Percentiles rank a stretch among this genome's conserved stretches.
These are phyloP conservation scores for Ceratocystis huliohia DNA, from an alignment of 2,329 filamentous ascomycete species.

Conservation along the genomic window DNA sequence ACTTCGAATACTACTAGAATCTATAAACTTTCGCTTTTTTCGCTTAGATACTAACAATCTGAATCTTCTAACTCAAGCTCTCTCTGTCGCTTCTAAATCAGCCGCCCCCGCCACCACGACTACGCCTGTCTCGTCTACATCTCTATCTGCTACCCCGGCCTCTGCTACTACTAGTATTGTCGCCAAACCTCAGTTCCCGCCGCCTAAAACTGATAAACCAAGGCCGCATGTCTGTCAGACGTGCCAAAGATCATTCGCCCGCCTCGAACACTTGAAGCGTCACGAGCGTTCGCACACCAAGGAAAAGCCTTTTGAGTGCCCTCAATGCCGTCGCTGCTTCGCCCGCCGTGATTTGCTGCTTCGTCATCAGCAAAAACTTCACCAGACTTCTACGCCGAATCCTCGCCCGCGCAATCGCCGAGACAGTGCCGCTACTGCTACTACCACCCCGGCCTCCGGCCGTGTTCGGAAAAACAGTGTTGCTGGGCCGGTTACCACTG, in stretches of 20 bases:
- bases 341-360: conserved; percentile 82
- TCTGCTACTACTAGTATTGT: conserved; percentile 30
- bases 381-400: conserved; percentile 81
- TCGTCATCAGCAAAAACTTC: conserved; percentile 95
- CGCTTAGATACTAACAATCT: not conserved
- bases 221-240: conserved; percentile 87
- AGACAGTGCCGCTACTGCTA: conserved; percentile 70
- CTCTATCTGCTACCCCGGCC: conserved; percentile 39
- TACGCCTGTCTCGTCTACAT: not conserved
- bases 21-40: not conserved
- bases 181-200: conserved; percentile 44
- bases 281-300: conserved; percentile 98
- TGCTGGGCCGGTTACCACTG: conserved; percentile 40
- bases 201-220: conserved; percentile 93
- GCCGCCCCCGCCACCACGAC: not conserved
- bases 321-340: conserved; percentile 88
- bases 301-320: conserved; percentile 96
- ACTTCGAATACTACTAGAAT: not conserved
- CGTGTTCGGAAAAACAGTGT: conserved; percentile 88
- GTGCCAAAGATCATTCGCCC: conserved; percentile 82
- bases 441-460: conserved; percentile 43
- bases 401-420: conserved; percentile 76
- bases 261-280: conserved; percentile 89
- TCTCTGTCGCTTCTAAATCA: not conserved
- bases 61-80: not conserved